Base-by-base conservation (phyloP, 2,329 filamentous ascomycete species). In the Scedosporium aurantiacum region DNA sequence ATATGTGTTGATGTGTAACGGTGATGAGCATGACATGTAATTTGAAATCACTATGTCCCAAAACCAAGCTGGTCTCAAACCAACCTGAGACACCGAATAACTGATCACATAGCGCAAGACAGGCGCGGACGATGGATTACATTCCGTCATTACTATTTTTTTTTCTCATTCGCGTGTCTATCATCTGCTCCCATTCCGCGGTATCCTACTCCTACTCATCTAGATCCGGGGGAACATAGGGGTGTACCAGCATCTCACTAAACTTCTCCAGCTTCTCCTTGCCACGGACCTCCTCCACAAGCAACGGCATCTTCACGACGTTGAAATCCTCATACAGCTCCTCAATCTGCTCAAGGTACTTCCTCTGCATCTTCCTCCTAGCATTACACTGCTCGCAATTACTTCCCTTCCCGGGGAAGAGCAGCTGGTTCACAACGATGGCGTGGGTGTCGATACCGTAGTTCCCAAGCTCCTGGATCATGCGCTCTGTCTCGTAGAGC, bases 341-440 rank as follows among this genome's bases (percentile, higher is more conserved):
- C 76, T 96, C 92, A 69, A 97, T 97, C 80, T 99, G 93, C 72
- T 97, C 92, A 52, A 99, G 82, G 72, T 99, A 99, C 79, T 99
- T 99, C 81, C 91, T 94, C 81, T 99, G 94, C 94, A 99, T 99
- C 80, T 95, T 95, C 70, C 92, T 82, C 66, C 94, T 81, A 55
- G 94, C 89, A 71, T 91, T 96, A 76, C 94, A 99, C 79, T 99
- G 94, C 65, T 97, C 91, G 75, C 94, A 99, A 41, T 85, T 82
- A 71, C 88, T 95, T 60, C 86, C 87, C 66, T 87, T 82, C 74
- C 89, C 90, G 18, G 94, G 94, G 78, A 96, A 99, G 62, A 99
- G 79, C 67, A 99, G 82, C 80, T 99, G 94, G 76, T 99, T 99
- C 70, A 99, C 94, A 55, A 99, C 94, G 72, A 99, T 97, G 71